Base-by-base conservation (phyloP, 2,329 filamentous ascomycete species). In the Dothistroma septosporum region DNA sequence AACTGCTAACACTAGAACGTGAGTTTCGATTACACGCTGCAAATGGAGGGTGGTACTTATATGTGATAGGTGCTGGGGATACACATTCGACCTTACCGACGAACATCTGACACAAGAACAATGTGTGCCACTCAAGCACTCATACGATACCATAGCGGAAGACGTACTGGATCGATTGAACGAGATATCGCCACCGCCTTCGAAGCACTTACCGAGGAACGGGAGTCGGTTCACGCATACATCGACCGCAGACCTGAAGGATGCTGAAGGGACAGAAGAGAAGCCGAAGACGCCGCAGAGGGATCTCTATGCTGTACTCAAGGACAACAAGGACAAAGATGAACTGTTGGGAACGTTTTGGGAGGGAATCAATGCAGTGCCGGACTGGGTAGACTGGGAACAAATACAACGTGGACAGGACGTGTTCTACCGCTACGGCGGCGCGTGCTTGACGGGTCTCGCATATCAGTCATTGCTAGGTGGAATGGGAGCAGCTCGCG, bases 311-410 rank as follows among this genome's bases (percentile, higher is more conserved):
- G 77, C 77, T 11, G 73, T 91, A 9, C 75, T 93, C 1, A 76
- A 79, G 67, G 79, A 87, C 6, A 79, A 91, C 71, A 78, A 80
- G 10, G 71, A 76, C 1, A 76, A 79, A 6, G 83, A 92, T 66
- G 76, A 82, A 24, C 81, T 83, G 44, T 76, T 87, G 22, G 68
- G 73, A 8, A 67, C 81, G 57, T 76, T 93, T 9, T 92, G 89
- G 89, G 72, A 75, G 0, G 80, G 91, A 69, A 79, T 89, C 59
- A 87, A 85, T 60, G 85, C 82, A 0, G 75, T 91, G 4, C 90
- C 89, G 0, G 78, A 83, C 88, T 92, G 89, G 89, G 89, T 92
- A 2, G 85, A 92, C 71, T 92, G 88, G 89, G 82, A 82, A 1
- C 88, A 91, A 70, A 87, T 93, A 59, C 79, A 82, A 61, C 80